These are phyloP conservation scores for Wallemia mellicola DNA, from an alignment of 1,284 basidiomycete genomes.

Conservation along the genomic window DNA sequence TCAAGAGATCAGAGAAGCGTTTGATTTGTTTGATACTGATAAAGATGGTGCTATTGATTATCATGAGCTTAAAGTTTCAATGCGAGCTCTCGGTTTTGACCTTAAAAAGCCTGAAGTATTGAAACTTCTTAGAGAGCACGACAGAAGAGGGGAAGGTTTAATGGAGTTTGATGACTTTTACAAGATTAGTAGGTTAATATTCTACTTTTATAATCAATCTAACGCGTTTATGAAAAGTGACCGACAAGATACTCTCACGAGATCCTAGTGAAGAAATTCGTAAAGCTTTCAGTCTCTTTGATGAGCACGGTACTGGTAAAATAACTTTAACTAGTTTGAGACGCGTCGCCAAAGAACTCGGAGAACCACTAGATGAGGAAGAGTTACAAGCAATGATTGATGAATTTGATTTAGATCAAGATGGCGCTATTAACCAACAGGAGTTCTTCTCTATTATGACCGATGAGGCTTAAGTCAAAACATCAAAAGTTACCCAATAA, in stretches of 20 bases:
- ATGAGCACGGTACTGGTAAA: slow-evolving; percentile 83
- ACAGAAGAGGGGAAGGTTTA: slow-evolving; percentile 59
- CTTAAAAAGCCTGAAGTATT: slow-evolving; percentile 93
- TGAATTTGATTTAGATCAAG: slow-evolving; percentile 95
- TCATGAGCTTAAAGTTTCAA: slow-evolving; percentile 94
- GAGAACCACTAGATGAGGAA: slow-evolving; percentile 81
- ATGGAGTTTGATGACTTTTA: slow-evolving; percentile 88
- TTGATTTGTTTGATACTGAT: slow-evolving; percentile 95
- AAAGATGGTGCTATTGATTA: slow-evolving; percentile 93
- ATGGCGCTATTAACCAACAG: slow-evolving; percentile 83
- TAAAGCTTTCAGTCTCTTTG: slow-evolving; percentile 81
- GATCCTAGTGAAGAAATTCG: slow-evolving; percentile 93
- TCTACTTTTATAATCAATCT: too few relatives aligned
- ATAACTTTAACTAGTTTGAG: slow-evolving; percentile 72
- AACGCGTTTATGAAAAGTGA: slow-evolving; percentile 30
- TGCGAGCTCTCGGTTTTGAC: slow-evolving; percentile 92
- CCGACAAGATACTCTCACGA: slow-evolving; percentile 62
- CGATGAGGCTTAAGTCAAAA: slow-evolving; percentile 28
- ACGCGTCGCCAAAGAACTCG: slow-evolving; percentile 86
- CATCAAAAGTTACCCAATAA: too few relatives aligned
- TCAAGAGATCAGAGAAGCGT: slow-evolving; percentile 93
- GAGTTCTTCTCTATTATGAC: slow-evolving; percentile 93
- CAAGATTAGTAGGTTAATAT: slow-evolving; percentile 53
- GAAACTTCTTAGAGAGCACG: slow-evolving; percentile 73
- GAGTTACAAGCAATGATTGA: slow-evolving; percentile 99